Conservation (phyloP, 2,329 filamentous ascomycete genomes). For the Apiospora arundinis region DNA sequence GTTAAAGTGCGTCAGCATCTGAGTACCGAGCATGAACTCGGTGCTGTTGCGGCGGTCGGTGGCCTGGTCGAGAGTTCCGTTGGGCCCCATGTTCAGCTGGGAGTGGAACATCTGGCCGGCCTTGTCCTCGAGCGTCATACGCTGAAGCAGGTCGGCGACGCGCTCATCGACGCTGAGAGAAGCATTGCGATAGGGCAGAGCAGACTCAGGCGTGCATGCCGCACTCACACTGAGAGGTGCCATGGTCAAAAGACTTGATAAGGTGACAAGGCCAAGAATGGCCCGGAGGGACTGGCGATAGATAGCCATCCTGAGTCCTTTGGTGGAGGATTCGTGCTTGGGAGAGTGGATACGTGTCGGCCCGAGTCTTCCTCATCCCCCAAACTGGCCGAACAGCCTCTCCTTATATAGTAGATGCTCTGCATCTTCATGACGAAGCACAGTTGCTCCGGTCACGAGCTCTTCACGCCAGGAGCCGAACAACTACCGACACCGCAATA, state of each 20-base stretch:
- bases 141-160: slow-evolving; percentile 51
- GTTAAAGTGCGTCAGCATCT: slow-evolving; percentile 54
- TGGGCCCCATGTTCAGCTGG: slow-evolving; percentile 38
- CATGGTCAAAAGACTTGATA: not conserved
- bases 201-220: not conserved
- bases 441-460: not conserved
- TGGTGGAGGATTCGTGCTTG: not conserved
- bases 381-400: not conserved
- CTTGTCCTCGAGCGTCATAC: slow-evolving; percentile 56
- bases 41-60: slow-evolving; percentile 34
- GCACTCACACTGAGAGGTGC: not conserved
- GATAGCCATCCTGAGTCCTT: not conserved
- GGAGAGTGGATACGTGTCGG: not conserved
- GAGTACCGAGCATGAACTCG: slow-evolving; percentile 41
- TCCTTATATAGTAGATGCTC: not conserved
- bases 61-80: slow-evolving; percentile 32
- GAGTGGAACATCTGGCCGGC: slow-evolving; percentile 55
- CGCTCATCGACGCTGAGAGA: slow-evolving; percentile 51
- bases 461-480: not conserved
- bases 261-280: not conserved
- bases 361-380: not conserved
- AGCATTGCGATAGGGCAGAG: slow-evolving; percentile 37
- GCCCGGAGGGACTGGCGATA: not conserved
- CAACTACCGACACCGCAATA: slow-evolving; percentile 5
- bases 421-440: not conserved